Conservation (phyloP, 371 early-diverging fungal genomes). For the Apophysomyces sp. region DNA sequence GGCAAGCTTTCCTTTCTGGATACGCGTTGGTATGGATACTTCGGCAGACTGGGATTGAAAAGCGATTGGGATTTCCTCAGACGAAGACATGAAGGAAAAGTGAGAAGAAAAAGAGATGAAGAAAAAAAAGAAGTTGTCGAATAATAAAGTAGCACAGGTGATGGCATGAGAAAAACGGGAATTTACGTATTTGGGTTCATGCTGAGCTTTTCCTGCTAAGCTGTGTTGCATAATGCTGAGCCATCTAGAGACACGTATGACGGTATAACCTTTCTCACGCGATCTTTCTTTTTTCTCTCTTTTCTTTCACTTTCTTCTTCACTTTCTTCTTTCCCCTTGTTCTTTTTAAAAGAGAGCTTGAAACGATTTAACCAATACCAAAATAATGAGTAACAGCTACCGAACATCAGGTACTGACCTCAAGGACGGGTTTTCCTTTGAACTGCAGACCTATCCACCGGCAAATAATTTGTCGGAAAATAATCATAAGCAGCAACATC, state of each 20-base stretch:
- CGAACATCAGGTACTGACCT: neutral
- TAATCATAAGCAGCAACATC: neutral
- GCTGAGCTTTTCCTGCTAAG: slow-evolving; percentile 7
- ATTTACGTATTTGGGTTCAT: slow-evolving; percentile 3
- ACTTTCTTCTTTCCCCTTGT: slow-evolving; percentile 3
- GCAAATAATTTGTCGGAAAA: neutral
- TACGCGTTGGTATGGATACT: neutral
- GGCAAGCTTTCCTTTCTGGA: slow-evolving; percentile 13
- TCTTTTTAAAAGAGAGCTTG: neutral
- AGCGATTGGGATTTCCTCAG: neutral
- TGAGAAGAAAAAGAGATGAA: neutral
- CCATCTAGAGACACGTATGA: slow-evolving; percentile 4
- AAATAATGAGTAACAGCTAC: neutral
- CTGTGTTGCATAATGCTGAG: slow-evolving; percentile 10
- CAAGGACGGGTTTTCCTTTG: neutral
- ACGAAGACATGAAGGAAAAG: slow-evolving; percentile 3
- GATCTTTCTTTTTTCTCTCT: neutral
- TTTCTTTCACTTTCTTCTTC: slow-evolving; percentile 9
- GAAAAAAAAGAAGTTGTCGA: slow-evolving; percentile 9
- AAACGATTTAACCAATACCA: neutral
- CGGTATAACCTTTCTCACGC: neutral
- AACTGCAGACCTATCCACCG: neutral
- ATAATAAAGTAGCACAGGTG: neutral
- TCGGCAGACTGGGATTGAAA: neutral
- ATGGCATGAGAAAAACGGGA: slow-evolving; percentile 5